Evolutionary conservation across 148 eudicot genomes (phyloP), one percentile per base, ranked within the genome.

Genomic region (Persicaria tinctoria): DNA sequence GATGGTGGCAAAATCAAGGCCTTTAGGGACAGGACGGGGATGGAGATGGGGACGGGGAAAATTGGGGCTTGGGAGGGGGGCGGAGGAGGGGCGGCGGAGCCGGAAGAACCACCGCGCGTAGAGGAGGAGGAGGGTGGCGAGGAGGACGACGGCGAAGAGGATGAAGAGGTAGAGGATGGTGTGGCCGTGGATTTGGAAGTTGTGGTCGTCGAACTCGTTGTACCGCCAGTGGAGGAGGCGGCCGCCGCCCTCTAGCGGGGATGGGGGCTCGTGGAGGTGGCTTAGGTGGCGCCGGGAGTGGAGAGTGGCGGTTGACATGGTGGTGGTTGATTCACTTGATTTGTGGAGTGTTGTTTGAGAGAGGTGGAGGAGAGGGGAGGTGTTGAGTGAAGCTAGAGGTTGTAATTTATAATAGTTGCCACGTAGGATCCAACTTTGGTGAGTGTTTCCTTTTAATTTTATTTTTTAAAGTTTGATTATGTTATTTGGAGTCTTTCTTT

Each of bases 81-180:
- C 41, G 69, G 73, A 51, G 73, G 81, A 68, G 57, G 70, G 77
- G 60, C 79, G 78, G n/a, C 79, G 80, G 78, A 84, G 70, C 0
- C 90, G 83, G 81, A 88, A 86, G 82, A 83, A 83, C 93, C 97
- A 88, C 0, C 90, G 85, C 6, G 91, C 85, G 86, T 87, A 90
- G 73, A 90, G 80, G 80, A 87, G 75, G 8, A 89, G 51, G 8
- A 90, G 83, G 0, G 88, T 81, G 49, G 84, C 73, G 0, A 92
- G 74, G 62, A 92, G 82, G 64, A 87, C 73, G 50, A 84, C 53
- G 17, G 89, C 76, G 84, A 92, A 87, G 56, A 92, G 85, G 38
- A 90, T 86, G 83, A 86, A 69, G 74, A 89, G 66, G 86, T 85
- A 90, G 79, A 92, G 83, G 73, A 92, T 79, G 0, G 96, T 87